Base-by-base conservation (phyloP, 768 basidiomycete genomes). In the Gymnopilus dilepis region DNA sequence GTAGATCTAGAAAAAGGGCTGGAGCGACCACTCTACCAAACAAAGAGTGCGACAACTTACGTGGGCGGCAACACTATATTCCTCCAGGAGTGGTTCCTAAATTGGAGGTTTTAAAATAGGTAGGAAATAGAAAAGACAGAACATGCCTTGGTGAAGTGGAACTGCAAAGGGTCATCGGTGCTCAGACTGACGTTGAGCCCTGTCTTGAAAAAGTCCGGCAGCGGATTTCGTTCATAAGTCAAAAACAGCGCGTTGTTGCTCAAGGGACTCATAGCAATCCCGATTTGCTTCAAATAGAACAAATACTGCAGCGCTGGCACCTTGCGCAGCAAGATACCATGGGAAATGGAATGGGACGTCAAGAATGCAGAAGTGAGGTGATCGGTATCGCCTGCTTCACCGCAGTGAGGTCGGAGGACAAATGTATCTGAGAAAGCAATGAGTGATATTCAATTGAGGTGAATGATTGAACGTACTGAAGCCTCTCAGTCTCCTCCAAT, bases 191-290 rank as follows among this genome's bases (percentile, higher is more conserved):
- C 94, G 73, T 99, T 99, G 66, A 99, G 79, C 21, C 97, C 97
- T 0, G 90, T 89, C 74, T 94, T 90, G 85, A 99, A 99, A 77
- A 97, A 99, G 69, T 97, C 95, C 4, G 95, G 95, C 38, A 99
- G 84, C 0, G 97, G 97, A 70, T 99, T 99, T 42, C 97, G 83
- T 77, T 99, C 97, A 69, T 98, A 99, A 2, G 93, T 90, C 70
- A 99, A 80, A 80, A 99, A 99, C 37, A 99, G 79, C 1, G 97
- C 95, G 66, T 99, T 99, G 73, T 99, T 99, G 76, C 95, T 97
- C 47, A 99, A 77, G 2, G 97, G 97, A 70, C 94, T 95, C 97
- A 99, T 99, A 1, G 97, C 97, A 17, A 99, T 85, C 30, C 97
- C 97, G 64, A 99, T 98, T 78, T 99, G 97, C 76, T 94, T 96